Percentiles rank a stretch among this genome's conserved stretches.
These are phyloP conservation scores for Hypoxylon sp. DNA, from an alignment of 2,329 filamentous ascomycete genomes.

Conservation along the genomic window DNA sequence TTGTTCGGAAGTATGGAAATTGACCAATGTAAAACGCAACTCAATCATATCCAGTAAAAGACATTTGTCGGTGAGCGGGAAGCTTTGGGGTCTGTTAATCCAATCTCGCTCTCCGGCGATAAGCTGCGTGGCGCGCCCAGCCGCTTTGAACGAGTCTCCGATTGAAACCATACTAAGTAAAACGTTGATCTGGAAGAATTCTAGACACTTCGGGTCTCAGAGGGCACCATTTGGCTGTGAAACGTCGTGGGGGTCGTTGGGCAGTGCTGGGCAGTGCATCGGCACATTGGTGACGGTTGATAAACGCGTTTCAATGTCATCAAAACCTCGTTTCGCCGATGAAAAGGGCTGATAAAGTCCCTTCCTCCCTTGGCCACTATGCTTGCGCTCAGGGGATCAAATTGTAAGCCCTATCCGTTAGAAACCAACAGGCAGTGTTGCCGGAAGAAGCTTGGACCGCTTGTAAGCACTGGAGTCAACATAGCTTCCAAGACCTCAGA, in stretches of 20 bases:
- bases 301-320: slow-evolving; percentile 35
- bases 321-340: slow-evolving; percentile 26
- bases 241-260: slow-evolving; percentile 46
- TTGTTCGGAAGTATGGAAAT: slow-evolving; percentile 22
- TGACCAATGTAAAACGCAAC: slow-evolving; percentile 28
- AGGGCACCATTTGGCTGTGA: slow-evolving; percentile 38
- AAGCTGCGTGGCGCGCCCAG: slow-evolving; percentile 40
- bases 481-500: slow-evolving; percentile 22
- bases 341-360: slow-evolving; percentile 11
- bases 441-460: slow-evolving; percentile 32
- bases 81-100: slow-evolving; percentile 17
- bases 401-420: slow-evolving; percentile 12
- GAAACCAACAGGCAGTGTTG: slow-evolving; percentile 38
- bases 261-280: slow-evolving; percentile 32
- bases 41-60: slow-evolving; percentile 25
- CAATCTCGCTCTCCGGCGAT: slow-evolving; percentile 39
- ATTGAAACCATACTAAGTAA: slow-evolving; percentile 37
- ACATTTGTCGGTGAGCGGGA: slow-evolving; percentile 22
- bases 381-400: slow-evolving; percentile 2
- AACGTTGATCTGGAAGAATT: slow-evolving; percentile 51
- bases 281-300: slow-evolving; percentile 26
- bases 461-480: slow-evolving; percentile 26
- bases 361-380: slow-evolving; percentile 2
- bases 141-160: slow-evolving; percentile 23
- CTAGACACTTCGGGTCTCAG: slow-evolving; percentile 47